Evolutionary conservation across 176 grass and related monocot species (phyloP).

Genomic region (Oryza meridionalis): DNA sequence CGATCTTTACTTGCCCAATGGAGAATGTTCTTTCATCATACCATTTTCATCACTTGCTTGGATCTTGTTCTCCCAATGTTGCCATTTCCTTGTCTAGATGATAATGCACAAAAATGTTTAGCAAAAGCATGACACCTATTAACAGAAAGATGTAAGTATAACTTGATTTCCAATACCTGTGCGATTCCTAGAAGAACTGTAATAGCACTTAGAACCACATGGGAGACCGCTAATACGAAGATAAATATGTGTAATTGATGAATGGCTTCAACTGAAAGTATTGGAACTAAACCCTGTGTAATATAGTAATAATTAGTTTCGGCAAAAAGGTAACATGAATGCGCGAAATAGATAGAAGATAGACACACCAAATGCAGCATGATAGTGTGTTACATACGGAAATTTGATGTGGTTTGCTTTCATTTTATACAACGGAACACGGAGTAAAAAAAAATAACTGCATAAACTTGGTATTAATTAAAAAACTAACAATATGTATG

Average conservation of each 20-base stretch:
- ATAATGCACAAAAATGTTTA: background rate
- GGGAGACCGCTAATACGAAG: conserved; percentile 72
- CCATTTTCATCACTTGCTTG: conserved; percentile 41
- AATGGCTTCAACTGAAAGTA: conserved; percentile 67
- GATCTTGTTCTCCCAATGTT: conserved; percentile 63
- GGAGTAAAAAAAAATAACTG: background rate
- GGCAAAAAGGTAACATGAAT: background rate
- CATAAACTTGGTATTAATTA: no score
- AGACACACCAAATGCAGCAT: background rate
- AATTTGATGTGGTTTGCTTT: background rate
- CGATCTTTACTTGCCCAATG: background rate
- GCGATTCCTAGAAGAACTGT: conserved; percentile 71
- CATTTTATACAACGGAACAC: background rate
- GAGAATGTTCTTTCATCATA: conserved; percentile 7
- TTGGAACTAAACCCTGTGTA: conserved; percentile 65
- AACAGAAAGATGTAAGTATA: background rate
- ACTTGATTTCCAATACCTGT: conserved; percentile 46
- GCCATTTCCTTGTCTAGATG: conserved; percentile 64
- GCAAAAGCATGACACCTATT: background rate
- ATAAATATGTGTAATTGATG: conserved; percentile 96
- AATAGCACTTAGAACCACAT: conserved; percentile 72
- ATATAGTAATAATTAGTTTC: background rate
- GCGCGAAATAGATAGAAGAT: background rate
- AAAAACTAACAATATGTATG: background rate
- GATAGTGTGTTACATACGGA: background rate